Evolutionary conservation across 2,329 filamentous ascomycete species (phyloP).

Genomic region (Pochonia chlamydosporia): DNA sequence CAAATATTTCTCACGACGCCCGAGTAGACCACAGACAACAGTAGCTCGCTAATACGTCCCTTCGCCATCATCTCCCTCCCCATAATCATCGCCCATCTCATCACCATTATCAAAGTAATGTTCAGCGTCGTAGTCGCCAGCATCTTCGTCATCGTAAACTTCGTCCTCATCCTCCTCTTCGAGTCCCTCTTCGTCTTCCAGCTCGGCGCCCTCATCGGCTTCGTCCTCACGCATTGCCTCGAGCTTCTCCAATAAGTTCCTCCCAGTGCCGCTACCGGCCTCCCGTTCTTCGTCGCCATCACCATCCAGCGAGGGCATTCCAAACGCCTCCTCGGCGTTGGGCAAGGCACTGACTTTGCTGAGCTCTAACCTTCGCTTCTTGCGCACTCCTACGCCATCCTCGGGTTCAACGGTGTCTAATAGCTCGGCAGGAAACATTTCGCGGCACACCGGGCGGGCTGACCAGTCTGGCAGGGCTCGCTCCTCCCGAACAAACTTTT

Average conservation of each 20-base stretch:
- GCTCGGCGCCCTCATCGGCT: conserved; percentile 39
- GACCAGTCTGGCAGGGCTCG: conserved; percentile 49
- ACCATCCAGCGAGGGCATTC: conserved; percentile 23
- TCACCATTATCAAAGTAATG: conserved; percentile 55
- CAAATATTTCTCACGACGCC: not conserved
- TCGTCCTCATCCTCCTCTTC: conserved; percentile 44
- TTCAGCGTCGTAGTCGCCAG: conserved; percentile 56
- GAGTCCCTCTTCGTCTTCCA: conserved; percentile 44
- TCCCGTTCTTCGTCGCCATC: conserved; percentile 24
- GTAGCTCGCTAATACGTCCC: conserved; percentile 26
- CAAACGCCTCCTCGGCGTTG: conserved; percentile 46
- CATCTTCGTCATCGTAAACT: conserved; percentile 51
- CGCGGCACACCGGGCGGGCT: conserved; percentile 41
- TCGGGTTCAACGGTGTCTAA: conserved; percentile 47
- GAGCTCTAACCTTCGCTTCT: conserved; percentile 41
- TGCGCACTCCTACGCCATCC: conserved; percentile 26
- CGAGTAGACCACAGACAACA: not conserved
- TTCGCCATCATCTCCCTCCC: conserved; percentile 45
- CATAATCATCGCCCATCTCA: conserved; percentile 47
- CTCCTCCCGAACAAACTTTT: conserved; percentile 46
- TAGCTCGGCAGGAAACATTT: conserved; percentile 52
- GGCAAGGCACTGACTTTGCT: conserved; percentile 42
- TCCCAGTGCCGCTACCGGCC: conserved; percentile 20
- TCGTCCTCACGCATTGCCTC: conserved; percentile 45
- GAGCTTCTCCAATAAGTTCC: conserved; percentile 38